These are phyloP conservation scores for Clonostachys rosea DNA, from an alignment of 2,329 filamentous ascomycete genomes.

Conservation along the genomic window DNA sequence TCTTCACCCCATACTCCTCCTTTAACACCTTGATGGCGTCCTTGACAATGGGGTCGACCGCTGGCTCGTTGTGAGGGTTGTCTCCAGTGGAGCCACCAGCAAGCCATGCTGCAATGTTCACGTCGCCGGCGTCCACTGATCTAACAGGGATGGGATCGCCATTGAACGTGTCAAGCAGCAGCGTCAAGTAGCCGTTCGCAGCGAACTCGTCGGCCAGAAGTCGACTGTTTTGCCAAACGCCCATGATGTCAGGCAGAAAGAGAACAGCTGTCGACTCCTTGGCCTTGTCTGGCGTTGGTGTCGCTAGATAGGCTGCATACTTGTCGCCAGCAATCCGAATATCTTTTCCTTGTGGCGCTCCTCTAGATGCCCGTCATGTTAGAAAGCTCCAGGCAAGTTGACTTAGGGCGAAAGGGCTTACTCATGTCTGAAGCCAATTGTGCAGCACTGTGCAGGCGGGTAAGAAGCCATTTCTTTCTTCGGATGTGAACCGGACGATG, in stretches of 20 bases:
- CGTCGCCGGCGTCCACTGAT: slow-evolving; percentile 7
- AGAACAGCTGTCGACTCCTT: slow-evolving; percentile 18
- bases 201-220: slow-evolving; percentile 30
- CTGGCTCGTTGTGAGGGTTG: slow-evolving; percentile 24
- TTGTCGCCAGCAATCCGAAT: slow-evolving; percentile 29
- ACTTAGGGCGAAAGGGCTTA: too few species aligned
- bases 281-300: slow-evolving; percentile 12
- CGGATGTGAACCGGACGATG: too few species aligned
- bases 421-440: too few species aligned
- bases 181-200: slow-evolving; percentile 19
- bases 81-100: slow-evolving; percentile 33
- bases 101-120: slow-evolving; percentile 22
- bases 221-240: slow-evolving; percentile 38
- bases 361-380: slow-evolving; percentile 23
- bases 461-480: too few species aligned
- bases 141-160: slow-evolving; percentile 39
- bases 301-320: slow-evolving; percentile 45
- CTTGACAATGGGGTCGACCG: slow-evolving; percentile 19
- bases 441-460: too few species aligned
- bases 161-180: slow-evolving; percentile 25
- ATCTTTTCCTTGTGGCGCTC: slow-evolving; percentile 37
- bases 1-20: slow-evolving; percentile 45
- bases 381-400: background rate
- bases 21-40: slow-evolving; percentile 44
- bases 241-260: slow-evolving; percentile 23